Base-by-base conservation (phyloP, 2,329 filamentous ascomycete species). In the Phialophora expanda region DNA sequence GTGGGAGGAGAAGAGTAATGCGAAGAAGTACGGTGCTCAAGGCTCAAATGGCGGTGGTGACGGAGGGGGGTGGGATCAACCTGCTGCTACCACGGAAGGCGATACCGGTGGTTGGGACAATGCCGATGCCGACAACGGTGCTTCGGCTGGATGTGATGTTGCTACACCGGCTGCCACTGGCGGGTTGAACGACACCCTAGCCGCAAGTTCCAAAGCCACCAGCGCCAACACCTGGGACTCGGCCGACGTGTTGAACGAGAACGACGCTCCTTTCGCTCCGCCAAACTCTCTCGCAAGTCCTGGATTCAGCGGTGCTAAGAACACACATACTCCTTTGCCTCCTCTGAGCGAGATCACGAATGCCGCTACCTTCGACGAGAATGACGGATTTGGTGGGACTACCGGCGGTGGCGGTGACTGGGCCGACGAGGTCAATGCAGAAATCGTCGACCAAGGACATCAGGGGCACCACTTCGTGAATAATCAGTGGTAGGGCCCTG, bases 381-480 rank as follows among this genome's bases (percentile, higher is more conserved):
- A 38, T 24, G 11, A 53, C n/a, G 53, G 53, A 30, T 55, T 55
- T 32, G 53, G n/a, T 34, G 53, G 22, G 26, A 44, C 38, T 44
- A 20, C 14, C 17, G 38, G 38, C 14, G 51, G 50, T 8, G 60
- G 26, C n/a, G 64, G 56, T 24, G 68, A 70, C 44, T 70, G 68
- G 68, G 68, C 65, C 4, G 68, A 70, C 11, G 65, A 70, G 46
- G 63, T 70, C 56, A 70, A 64, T 54, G 56, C 63, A 53, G 22
- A 53, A 20, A 6, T 53, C 7, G 22, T 24, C 48, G 11, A 53
- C 28, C 24, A 55, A 32, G 53, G 22, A 53, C 9, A 26, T 20
- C 48, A 53, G 8, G n/a, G n/a, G 4, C 24, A 20, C 28, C 53
- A 55, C 12, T 30, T 30, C 14, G 26, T 2, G 14, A 22, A 28